These are phyloP conservation scores for Talaromyces atroroseus DNA, from an alignment of 2,329 filamentous ascomycete genomes.

Conservation along the genomic window DNA sequence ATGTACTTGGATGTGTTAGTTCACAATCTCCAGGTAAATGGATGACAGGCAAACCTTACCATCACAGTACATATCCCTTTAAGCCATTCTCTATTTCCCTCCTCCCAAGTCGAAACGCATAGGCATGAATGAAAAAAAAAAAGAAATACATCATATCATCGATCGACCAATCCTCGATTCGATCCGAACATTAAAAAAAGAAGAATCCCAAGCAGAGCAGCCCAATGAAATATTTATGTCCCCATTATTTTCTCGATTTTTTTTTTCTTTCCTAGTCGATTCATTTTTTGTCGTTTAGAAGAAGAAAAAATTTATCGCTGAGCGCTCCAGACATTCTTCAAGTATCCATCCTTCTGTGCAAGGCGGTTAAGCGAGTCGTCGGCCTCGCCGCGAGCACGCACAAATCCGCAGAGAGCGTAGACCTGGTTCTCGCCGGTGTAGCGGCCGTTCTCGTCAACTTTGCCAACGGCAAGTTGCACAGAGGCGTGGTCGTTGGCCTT, in stretches of 20 bases:
- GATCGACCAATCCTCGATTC: not conserved
- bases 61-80: constrained; percentile 6
- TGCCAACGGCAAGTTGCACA: constrained; percentile 93
- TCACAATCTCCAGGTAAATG: not conserved
- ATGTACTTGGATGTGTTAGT: not conserved
- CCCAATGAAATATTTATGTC: constrained; percentile 13
- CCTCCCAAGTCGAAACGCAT: not conserved
- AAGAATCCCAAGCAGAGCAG: not conserved
- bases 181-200: not conserved
- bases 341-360: constrained; percentile 88
- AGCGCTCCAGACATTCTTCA: constrained; percentile 95
- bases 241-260: constrained; percentile 1
- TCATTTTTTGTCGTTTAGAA: constrained; percentile 13
- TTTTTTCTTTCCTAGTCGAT: not conserved
- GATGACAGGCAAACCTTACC: not conserved
- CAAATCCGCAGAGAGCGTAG: constrained; percentile 96
- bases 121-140: not conserved
- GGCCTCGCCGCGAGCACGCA: constrained; percentile 95
- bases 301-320: constrained; percentile 43
- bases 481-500: constrained; percentile 99
- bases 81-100: not conserved
- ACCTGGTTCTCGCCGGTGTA: constrained; percentile 96
- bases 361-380: constrained; percentile 96
- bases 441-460: constrained; percentile 98
- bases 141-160: constrained; percentile 10